Evolutionary conservation across 202 grass and related monocot species (phyloP).

Genomic region (Thinopyrum obtusiflorum): DNA sequence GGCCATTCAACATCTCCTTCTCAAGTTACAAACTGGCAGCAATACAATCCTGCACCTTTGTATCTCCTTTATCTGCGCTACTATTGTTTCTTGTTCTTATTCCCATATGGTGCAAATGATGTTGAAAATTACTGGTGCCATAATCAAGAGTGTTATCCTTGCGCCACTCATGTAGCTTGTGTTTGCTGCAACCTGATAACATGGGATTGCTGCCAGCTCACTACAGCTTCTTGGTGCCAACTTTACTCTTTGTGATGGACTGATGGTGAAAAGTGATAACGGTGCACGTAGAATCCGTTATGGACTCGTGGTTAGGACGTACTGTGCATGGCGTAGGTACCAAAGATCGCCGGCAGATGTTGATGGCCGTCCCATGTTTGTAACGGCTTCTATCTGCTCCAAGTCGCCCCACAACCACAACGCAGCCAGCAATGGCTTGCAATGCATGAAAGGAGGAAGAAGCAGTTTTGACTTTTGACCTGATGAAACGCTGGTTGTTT

Average conservation of each 20-base stretch:
- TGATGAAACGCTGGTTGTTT: no score
- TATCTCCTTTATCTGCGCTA: background rate
- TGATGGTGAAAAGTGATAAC: background rate
- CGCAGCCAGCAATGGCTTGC: no score
- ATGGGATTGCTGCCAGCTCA: slow-evolving; percentile 11
- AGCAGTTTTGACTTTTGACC: no score
- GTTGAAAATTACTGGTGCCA: background rate
- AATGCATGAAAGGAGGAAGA: no score
- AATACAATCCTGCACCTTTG: background rate
- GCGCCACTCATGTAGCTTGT: background rate
- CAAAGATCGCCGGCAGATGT: background rate
- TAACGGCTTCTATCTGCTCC: background rate
- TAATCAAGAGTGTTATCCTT: background rate
- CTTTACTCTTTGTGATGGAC: slow-evolving; percentile 13
- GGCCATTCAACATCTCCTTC: background rate
- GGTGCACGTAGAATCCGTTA: background rate
- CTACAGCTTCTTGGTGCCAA: background rate
- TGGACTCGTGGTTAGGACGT: background rate
- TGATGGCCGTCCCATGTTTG: background rate
- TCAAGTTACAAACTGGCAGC: background rate
- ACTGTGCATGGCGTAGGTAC: background rate
- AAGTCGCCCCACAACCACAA: background rate
- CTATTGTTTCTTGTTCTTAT: background rate
- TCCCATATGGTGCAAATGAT: background rate
- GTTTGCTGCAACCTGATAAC: slow-evolving; percentile 1